Conservation (phyloP, 129 eudicot species). For the Dittrichia graveolens region DNA sequence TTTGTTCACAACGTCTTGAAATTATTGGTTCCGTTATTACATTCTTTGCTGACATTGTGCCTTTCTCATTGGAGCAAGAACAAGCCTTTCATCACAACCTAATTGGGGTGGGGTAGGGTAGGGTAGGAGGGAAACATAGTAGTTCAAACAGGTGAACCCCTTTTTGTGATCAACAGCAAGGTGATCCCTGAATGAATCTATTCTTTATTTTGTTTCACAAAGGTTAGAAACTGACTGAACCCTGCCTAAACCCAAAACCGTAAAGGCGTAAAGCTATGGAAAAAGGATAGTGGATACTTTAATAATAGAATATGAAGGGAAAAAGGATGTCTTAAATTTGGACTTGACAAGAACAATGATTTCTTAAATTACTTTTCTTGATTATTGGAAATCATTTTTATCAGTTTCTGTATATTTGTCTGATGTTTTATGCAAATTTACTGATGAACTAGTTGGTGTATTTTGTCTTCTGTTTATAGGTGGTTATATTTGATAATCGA, state of each 20-base stretch:
- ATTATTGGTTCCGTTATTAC: neutral
- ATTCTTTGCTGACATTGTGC: neutral
- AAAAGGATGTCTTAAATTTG: slow-evolving; percentile 6
- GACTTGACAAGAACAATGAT: slow-evolving; percentile 4
- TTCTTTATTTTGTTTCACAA: neutral
- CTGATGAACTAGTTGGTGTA: too few relatives aligned
- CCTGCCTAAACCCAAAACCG: too few relatives aligned
- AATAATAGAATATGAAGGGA: neutral
- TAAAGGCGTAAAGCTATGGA: too few relatives aligned
- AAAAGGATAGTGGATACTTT: neutral
- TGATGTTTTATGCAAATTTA: too few relatives aligned
- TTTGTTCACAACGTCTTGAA: neutral
- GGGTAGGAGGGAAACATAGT: neutral
- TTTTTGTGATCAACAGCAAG: slow-evolving; percentile 15
- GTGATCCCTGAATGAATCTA: neutral
- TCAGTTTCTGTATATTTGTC: neutral
- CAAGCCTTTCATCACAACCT: too few relatives aligned
- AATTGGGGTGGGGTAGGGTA: too few relatives aligned
- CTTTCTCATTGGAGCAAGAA: neutral
- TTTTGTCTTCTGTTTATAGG: too few relatives aligned
- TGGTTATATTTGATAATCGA: too few relatives aligned
- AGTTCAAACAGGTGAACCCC: slow-evolving; percentile 3
- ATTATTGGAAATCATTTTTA: neutral
- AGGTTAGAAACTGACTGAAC: neutral
- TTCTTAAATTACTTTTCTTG: too few relatives aligned